phyloP scores from a whole-genome alignment of 441 rosid species.

The Populus hybrid region DNA sequence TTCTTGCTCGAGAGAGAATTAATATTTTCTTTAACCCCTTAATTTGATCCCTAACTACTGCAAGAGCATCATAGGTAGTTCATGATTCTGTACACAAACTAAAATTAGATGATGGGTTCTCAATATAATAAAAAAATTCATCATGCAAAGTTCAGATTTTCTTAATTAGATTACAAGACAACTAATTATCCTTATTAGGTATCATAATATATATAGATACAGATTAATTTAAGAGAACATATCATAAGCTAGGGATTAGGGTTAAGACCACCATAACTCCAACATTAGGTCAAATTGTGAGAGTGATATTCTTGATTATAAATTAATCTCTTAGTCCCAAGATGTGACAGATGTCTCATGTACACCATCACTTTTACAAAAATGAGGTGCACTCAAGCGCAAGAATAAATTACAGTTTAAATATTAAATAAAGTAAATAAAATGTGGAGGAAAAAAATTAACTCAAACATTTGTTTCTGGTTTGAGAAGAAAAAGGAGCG shows the following conservation, averaged over 20 bases:
- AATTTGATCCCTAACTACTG: not conserved
- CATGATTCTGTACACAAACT: not conserved
- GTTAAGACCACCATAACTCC: not conserved
- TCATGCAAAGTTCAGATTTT: not conserved
- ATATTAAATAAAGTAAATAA: not conserved
- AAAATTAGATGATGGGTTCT: not conserved
- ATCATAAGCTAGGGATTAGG: not conserved
- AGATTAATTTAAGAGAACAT: not conserved
- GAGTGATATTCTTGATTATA: not conserved
- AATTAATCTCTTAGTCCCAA: not conserved
- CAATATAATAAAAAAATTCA: not conserved
- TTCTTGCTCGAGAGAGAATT: not conserved
- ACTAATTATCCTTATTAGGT: not conserved
- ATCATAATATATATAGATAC: not conserved
- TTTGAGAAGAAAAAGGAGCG: conserved; percentile 16
- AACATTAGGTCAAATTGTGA: not conserved
- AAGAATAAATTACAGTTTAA: not conserved
- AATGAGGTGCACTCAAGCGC: not conserved
- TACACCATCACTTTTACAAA: not conserved
- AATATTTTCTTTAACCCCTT: not conserved
- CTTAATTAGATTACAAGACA: not conserved
- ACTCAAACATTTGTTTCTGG: conserved; percentile 14
- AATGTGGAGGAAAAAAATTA: not conserved
- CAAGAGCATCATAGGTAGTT: not conserved
- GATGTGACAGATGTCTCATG: not conserved